Evolutionary conservation across 2,329 filamentous ascomycete genomes (phyloP).

Genomic region (Fusarium lateritium): DNA sequence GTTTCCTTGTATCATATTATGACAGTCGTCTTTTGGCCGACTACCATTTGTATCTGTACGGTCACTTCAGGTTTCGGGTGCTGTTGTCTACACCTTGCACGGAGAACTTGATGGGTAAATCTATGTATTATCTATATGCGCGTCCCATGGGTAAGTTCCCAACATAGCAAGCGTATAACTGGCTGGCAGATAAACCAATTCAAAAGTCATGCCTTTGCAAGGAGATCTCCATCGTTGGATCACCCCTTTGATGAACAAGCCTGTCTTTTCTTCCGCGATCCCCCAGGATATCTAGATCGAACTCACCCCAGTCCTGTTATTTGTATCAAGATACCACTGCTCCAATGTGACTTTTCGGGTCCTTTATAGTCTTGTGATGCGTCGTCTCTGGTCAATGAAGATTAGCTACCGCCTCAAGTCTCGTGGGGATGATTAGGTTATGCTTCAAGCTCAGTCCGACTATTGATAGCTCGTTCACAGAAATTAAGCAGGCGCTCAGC

Average conservation of each 20-base stretch:
- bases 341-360: too few species aligned
- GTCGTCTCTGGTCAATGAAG: too few species aligned
- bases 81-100: background rate
- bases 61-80: background rate
- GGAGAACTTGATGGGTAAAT: background rate
- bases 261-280: background rate
- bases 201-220: background rate
- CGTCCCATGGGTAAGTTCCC: background rate
- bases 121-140: background rate
- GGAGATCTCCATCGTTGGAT: background rate
- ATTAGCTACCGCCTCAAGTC: too few species aligned
- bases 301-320: too few species aligned
- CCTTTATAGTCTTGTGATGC: too few species aligned
- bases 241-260: too few species aligned
- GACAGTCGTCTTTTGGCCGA: background rate
- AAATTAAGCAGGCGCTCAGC: too few species aligned
- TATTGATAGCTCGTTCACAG: too few species aligned
- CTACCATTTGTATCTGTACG: conserved; percentile 25
- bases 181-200: background rate
- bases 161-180: background rate
- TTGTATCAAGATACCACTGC: too few species aligned
- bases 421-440: too few species aligned
- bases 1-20: conserved; percentile 34
- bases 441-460: too few species aligned
- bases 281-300: background rate